phyloP scores from a whole-genome alignment of 2,329 filamentous ascomycete genomes.

The Botryosphaeria dothidea region DNA sequence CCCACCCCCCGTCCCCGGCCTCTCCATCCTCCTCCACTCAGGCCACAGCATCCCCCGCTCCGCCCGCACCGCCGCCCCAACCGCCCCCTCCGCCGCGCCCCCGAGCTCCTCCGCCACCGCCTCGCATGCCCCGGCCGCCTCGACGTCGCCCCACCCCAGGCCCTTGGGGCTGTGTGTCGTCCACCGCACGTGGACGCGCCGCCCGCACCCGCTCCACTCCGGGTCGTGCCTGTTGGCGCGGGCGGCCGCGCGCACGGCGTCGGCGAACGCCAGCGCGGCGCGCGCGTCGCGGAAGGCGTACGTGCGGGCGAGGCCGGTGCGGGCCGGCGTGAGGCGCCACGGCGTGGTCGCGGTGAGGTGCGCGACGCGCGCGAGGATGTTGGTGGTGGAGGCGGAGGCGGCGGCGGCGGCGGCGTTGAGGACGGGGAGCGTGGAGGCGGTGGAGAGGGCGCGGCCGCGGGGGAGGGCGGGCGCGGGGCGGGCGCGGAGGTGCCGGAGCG shows the following conservation, averaged over 20 bases:
- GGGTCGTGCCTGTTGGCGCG: not conserved
- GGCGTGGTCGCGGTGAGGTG: not conserved
- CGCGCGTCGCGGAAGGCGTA: not conserved
- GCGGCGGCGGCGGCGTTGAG: not conserved
- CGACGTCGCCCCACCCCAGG: not conserved
- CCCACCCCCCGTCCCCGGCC: not conserved
- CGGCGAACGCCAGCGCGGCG: not conserved
- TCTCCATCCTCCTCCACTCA: not conserved
- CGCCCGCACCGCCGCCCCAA: not conserved
- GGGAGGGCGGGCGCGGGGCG: not conserved
- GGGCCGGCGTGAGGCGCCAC: not conserved
- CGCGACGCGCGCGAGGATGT: not conserved
- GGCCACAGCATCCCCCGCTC: not conserved
- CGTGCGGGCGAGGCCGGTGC: not conserved
- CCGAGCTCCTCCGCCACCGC: not conserved
- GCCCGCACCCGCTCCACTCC: slow-evolving; percentile 4
- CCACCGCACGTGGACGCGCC: not conserved
- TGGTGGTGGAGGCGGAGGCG: too few relatives aligned
- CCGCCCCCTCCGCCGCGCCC: not conserved
- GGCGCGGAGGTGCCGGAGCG: not conserved
- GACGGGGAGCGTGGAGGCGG: not conserved
- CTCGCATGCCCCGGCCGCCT: not conserved
- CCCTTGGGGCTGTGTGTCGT: not conserved
- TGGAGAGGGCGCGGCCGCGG: not conserved
- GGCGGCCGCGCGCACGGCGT: not conserved